Evolutionary conservation across 2,329 filamentous ascomycete species (phyloP), one percentile per base, ranked within the genome.

Genomic region (Colletotrichum echinochloae): DNA sequence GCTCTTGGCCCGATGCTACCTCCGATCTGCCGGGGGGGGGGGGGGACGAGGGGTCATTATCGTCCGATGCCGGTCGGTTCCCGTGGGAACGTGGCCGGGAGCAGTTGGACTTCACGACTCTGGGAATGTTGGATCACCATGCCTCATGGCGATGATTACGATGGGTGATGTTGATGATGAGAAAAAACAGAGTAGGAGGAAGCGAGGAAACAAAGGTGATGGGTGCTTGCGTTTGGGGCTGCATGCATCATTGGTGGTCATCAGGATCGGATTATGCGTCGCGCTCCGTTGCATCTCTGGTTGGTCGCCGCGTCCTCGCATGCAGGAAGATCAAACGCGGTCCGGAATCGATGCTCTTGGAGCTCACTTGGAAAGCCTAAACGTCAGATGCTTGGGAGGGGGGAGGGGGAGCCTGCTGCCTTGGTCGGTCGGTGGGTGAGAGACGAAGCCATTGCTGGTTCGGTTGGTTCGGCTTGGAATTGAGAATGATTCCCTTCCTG

Each of bases 351-450:
- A 39, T 49, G 59, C 44, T 14, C 46, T 48, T 16, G 30, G 28
- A 60, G 46, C 59, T 49, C 44, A 37, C 44, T 49, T 20, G 35
- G 30, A 49, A 39, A 51, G 59, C 33, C 33, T n/a, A 51, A 48
- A 26, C 9, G 18, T 28, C 7, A 28, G 14, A 20, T 39, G 59
- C 26, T 23, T n/a, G n/a, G n/a, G n/a, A n/a, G n/a, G n/a, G n/a
- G n/a, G n/a, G 6, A 7, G 9, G 16, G 33, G 30, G n/a, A 30
- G 20, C 18, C 5, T 9, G 7, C n/a, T n/a, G n/a, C n/a, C n/a
- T n/a, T n/a, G n/a, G n/a, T n/a, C n/a, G n/a, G n/a, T n/a, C n/a
- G n/a, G n/a, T n/a, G n/a, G n/a, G n/a, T n/a, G n/a, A n/a, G n/a
- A n/a, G n/a, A n/a, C n/a, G n/a, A n/a, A n/a, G n/a, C n/a, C n/a